Evolutionary conservation across 495 filamentous ascomycete genomes (phyloP).

Genomic region (Neurospora tetraspora): DNA sequence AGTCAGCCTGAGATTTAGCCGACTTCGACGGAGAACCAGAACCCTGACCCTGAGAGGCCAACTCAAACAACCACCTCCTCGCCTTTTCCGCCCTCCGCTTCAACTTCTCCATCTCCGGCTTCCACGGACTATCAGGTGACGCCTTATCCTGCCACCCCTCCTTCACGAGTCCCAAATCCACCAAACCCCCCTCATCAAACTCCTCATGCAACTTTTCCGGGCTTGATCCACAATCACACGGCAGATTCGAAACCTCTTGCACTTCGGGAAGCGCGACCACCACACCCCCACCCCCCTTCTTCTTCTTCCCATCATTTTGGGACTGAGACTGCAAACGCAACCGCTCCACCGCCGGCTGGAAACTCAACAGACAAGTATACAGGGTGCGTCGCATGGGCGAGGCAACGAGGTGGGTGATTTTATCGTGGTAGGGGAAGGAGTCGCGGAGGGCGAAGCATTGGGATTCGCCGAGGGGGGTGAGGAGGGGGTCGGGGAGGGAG

Average conservation of each 20-base stretch:
- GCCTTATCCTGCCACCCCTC: conserved; percentile 65
- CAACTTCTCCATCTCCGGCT: conserved; percentile 47
- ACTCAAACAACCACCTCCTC: conserved; percentile 56
- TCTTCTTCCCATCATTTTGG: not conserved
- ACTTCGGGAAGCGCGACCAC: conserved; percentile 67
- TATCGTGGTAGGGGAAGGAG: conserved; percentile 52
- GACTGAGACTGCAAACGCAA: conserved; percentile 10
- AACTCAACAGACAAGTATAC: conserved; percentile 66
- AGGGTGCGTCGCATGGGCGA: conserved; percentile 80
- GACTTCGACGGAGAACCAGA: too few species aligned
- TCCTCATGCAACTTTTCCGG: conserved; percentile 43
- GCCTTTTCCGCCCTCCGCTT: conserved; percentile 52
- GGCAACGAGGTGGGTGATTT: conserved; percentile 63
- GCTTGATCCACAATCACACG: conserved; percentile 70
- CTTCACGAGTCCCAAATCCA: conserved; percentile 52
- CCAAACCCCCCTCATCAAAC: conserved; percentile 43
- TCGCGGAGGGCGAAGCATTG: conserved; percentile 60
- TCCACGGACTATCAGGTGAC: conserved; percentile 33
- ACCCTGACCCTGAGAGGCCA: conserved; percentile 20
- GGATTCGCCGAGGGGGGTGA: conserved; percentile 64
- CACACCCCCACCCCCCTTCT: conserved; percentile 7
- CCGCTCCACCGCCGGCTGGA: conserved; percentile 37
- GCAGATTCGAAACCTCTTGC: conserved; percentile 67
- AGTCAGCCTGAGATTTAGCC: not conserved
- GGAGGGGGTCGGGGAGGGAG: conserved; percentile 60